Evolutionary conservation across 345 rosid species (phyloP).

Genomic region (Aurinia saxatilis): DNA sequence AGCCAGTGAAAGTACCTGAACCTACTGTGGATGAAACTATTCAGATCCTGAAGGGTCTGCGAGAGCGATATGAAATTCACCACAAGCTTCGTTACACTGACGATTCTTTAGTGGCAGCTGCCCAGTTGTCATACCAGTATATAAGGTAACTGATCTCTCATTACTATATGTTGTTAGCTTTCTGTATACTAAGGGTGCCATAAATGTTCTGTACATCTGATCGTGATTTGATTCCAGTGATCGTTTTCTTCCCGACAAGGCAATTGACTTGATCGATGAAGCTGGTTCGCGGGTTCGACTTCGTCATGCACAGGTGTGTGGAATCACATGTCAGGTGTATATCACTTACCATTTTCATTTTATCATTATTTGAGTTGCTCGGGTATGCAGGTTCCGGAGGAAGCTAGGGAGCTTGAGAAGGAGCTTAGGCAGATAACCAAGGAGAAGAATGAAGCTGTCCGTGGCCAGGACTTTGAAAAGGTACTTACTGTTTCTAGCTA

Average conservation of each 20-base stretch:
- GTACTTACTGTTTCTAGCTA: conserved; percentile 25
- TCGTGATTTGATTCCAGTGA: conserved; percentile 33
- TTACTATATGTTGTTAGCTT: background rate
- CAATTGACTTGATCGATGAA: conserved; percentile 72
- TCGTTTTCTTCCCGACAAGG: conserved; percentile 62
- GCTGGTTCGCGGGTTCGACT: conserved; percentile 63
- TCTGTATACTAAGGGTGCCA: background rate
- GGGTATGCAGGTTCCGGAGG: conserved; percentile 76
- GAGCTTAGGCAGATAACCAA: conserved; percentile 90
- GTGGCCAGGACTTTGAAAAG: conserved; percentile 95
- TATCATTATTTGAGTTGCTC: conserved; percentile 6
- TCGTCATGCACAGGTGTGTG: conserved; percentile 38
- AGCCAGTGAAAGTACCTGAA: conserved; percentile 97
- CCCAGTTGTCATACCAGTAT: conserved; percentile 36
- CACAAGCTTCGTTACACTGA: conserved; percentile 34
- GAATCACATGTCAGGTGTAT: background rate
- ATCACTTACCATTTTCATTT: background rate
- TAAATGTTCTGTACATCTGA: background rate
- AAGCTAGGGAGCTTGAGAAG: conserved; percentile 94
- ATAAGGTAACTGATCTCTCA: conserved; percentile 29
- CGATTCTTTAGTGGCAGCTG: conserved; percentile 38
- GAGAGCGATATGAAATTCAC: conserved; percentile 56
- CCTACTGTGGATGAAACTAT: conserved; percentile 93
- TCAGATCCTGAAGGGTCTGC: conserved; percentile 49
- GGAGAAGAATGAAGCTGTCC: conserved; percentile 95